Evolutionary conservation across 139 green algal species (phyloP), one percentile per base, ranked within the genome.

Genomic region (Coelastrella sp.): DNA sequence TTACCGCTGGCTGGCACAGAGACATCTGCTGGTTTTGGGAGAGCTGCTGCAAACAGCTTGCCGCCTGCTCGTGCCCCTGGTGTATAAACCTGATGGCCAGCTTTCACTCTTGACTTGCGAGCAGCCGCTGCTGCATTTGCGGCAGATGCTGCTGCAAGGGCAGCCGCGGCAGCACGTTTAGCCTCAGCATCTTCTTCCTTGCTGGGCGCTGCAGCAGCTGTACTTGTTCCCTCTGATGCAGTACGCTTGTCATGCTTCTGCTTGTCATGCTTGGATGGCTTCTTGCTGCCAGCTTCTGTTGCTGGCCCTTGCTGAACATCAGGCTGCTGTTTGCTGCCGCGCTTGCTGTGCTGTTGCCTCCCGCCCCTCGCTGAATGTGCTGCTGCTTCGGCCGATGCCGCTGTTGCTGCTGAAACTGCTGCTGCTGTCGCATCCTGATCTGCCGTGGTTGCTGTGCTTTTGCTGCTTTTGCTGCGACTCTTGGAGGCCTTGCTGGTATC

Each of bases 41-140:
- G 19, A 2, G 78, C 78, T 40, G 78, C 60, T 45, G 78, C 78
- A 74, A 84, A 75, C 60, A 84, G 62, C 3, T 60, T 38, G 41
- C 78, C 59, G 11, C 60, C 78, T n/a, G 78, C 78, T 21, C 60
- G 40, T 66, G 78, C 78, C 15, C 78, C 78, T 38, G 78, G 78
- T 41, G 78, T 84, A 40, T 84, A 84, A 9, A 84, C 62, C 19
- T 62, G 38, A 57, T 84, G 57, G 4, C 78, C 78, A 21, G 60
- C 60, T 27, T 75, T 74, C 35, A 84, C 78, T 34, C 78, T 60
- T 6, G 60, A 43, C 60, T 84, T 84, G 41, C 60, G 60, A 8
- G 57, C 78, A 50, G 60, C 62, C 35, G 78, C 62, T 45, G 78
- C 78, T 45, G 60, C 78, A 35, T 84, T 84, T 5, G 78, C 78